These are phyloP conservation scores for Erythrobasidium hasegawianum DNA, from an alignment of 1,284 basidiomycete genomes.

Conservation along the genomic window DNA sequence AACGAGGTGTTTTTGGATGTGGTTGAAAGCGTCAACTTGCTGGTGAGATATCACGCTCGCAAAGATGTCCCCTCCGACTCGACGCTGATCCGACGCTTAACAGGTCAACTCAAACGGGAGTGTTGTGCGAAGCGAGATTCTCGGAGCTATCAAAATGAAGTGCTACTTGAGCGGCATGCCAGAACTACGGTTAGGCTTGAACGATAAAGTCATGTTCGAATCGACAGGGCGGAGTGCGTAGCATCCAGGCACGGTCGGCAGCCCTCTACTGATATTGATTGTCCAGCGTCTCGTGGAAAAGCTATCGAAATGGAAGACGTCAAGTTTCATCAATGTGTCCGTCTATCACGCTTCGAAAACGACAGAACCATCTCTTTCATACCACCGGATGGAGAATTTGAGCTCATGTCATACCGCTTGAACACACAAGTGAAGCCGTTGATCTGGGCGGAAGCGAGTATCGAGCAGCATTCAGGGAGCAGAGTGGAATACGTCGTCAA, in stretches of 20 bases:
- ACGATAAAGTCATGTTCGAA: conserved; percentile 99
- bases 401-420: conserved; percentile 94
- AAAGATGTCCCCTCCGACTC: background rate
- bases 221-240: conserved; percentile 78
- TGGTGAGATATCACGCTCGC: conserved; percentile 58
- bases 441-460: conserved; percentile 95
- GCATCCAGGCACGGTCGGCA: conserved; percentile 45
- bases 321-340: conserved; percentile 99
- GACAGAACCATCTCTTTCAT: conserved; percentile 99
- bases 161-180: conserved; percentile 99
- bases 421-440: conserved; percentile 96
- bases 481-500: conserved; percentile 98
- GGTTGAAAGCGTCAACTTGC: conserved; percentile 92
- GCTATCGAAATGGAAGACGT: conserved; percentile 99
- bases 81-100: background rate
- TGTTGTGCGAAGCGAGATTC: conserved; percentile 93
- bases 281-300: conserved; percentile 83
- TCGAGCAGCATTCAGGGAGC: conserved; percentile 89
- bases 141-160: conserved; percentile 99
- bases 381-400: conserved; percentile 97
- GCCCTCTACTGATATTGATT: background rate
- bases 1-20: conserved; percentile 99
- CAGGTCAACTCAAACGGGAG: conserved; percentile 96
- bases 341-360: conserved; percentile 98
- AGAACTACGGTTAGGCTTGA: conserved; percentile 87